Conservation (phyloP, 179 eudicot species). For the Actinidia arguta region DNA sequence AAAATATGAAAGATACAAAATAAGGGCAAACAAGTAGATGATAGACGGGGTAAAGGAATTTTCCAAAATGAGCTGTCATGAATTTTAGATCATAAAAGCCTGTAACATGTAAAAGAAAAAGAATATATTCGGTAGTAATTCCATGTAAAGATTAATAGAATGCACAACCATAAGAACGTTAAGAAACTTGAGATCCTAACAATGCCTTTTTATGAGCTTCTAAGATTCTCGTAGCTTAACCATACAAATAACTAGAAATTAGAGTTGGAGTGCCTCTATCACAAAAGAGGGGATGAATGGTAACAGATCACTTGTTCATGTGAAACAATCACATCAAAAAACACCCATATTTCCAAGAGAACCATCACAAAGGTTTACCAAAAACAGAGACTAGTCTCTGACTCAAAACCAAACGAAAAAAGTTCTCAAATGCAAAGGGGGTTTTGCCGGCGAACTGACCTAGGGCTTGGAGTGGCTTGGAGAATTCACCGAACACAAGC, state of each 20-base stretch:
- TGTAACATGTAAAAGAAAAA: background rate
- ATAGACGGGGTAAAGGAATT: background rate
- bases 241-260: background rate
- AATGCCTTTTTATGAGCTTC: background rate
- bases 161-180: background rate
- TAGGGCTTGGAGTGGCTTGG: too few relatives aligned
- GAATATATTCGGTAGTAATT: background rate
- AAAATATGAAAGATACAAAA: background rate
- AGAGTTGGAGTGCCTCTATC: background rate
- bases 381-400: too few relatives aligned
- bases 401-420: too few relatives aligned
- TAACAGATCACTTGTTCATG: background rate
- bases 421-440: too few relatives aligned
- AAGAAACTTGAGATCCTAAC: background rate
- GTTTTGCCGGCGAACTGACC: too few relatives aligned
- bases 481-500: too few relatives aligned
- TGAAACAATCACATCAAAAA: background rate
- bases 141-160: background rate
- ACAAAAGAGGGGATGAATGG: background rate
- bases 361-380: background rate
- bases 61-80: background rate
- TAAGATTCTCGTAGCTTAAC: background rate
- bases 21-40: background rate
- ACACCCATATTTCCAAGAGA: background rate
- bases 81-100: background rate